Conservation (phyloP, 345 rosid genomes). For the Populus ilicifolia region DNA sequence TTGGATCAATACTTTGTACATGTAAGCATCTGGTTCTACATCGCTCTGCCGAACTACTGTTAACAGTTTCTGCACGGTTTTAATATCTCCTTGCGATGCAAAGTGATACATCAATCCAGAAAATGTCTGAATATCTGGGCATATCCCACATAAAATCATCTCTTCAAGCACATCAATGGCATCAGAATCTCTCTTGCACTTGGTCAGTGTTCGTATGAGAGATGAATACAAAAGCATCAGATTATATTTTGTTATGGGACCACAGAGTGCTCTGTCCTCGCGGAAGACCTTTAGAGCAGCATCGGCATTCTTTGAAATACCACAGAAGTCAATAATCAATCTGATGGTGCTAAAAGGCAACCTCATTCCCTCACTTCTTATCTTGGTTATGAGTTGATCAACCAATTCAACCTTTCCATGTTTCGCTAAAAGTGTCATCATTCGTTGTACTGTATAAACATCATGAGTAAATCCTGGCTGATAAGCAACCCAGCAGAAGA, state of each 20-base stretch:
- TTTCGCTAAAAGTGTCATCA: constrained; percentile 70
- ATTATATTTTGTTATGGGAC: constrained; percentile 47
- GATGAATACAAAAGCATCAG: constrained; percentile 77
- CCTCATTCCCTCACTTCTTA: constrained; percentile 57
- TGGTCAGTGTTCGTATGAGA: constrained; percentile 67
- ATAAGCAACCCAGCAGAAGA: constrained; percentile 87
- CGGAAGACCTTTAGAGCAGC: constrained; percentile 74
- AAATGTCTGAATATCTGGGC: constrained; percentile 80
- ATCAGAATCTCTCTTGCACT: constrained; percentile 61
- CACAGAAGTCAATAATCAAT: constrained; percentile 72
- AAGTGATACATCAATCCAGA: constrained; percentile 81
- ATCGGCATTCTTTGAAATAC: constrained; percentile 76
- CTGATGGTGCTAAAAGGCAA: constrained; percentile 78
- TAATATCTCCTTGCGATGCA: constrained; percentile 66
- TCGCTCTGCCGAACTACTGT: constrained; percentile 68
- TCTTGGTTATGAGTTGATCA: constrained; percentile 59
- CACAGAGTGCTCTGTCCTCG: constrained; percentile 53
- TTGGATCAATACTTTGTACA: constrained; percentile 64
- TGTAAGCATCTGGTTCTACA: constrained; percentile 63
- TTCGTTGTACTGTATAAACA: constrained; percentile 64
- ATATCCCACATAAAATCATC: constrained; percentile 53
- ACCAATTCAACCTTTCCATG: constrained; percentile 66
- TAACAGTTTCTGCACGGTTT: constrained; percentile 65
- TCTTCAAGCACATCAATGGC: constrained; percentile 67
- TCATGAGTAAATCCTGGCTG: constrained; percentile 85